Conservation (phyloP, 768 basidiomycete genomes). For the Russula ochroleuca region DNA sequence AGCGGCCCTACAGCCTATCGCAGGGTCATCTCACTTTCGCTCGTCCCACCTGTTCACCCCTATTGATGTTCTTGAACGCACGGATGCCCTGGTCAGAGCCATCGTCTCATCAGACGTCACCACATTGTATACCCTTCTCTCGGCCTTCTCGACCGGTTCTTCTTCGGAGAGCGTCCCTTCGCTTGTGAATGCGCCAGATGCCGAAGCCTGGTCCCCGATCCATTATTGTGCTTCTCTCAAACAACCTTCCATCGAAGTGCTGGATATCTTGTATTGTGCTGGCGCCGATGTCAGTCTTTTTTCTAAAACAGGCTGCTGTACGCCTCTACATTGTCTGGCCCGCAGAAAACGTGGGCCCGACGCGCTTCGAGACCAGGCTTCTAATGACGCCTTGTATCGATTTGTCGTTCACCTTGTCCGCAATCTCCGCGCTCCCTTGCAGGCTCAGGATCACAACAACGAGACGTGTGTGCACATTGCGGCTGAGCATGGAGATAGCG, state of each 20-base stretch:
- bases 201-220: constrained; percentile 66
- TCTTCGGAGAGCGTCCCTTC: constrained; percentile 36
- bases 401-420: constrained; percentile 65
- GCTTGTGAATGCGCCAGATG: constrained; percentile 66
- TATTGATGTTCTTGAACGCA: constrained; percentile 42
- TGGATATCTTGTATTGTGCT: constrained; percentile 70
- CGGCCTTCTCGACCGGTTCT: constrained; percentile 36
- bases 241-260: constrained; percentile 53
- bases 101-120: constrained; percentile 48
- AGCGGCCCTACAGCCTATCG: constrained; percentile 39
- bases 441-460: constrained; percentile 58
- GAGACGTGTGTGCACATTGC: constrained; percentile 81
- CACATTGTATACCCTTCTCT: constrained; percentile 52
- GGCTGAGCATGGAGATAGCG: constrained; percentile 65
- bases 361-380: constrained; percentile 20
- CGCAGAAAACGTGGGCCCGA: constrained; percentile 26
- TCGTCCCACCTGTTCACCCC: constrained; percentile 36
- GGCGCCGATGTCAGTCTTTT: constrained; percentile 73
- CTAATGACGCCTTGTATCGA: constrained; percentile 39
- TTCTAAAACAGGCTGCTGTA: constrained; percentile 31
- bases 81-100: constrained; percentile 52
- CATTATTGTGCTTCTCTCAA: constrained; percentile 61
- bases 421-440: constrained; percentile 65
- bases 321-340: constrained; percentile 30
- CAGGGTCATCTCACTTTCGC: constrained; percentile 8